These are phyloP conservation scores for Diplocarpon mali DNA, from an alignment of 2,329 filamentous ascomycete genomes.

Conservation along the genomic window DNA sequence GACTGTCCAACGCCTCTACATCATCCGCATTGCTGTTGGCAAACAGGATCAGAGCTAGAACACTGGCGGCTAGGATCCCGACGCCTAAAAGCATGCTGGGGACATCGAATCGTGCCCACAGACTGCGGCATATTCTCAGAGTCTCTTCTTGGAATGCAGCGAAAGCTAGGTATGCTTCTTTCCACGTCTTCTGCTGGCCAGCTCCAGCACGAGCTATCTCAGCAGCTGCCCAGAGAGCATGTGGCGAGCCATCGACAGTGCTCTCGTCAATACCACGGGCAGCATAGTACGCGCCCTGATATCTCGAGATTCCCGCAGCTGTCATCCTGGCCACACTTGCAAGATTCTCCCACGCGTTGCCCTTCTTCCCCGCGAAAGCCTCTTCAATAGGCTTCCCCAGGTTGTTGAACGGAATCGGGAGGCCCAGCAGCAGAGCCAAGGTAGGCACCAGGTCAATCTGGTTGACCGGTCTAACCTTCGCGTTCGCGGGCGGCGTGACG, in stretches of 20 bases:
- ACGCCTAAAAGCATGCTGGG: conserved; percentile 77
- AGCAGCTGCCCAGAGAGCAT: conserved; percentile 48
- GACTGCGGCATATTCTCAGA: conserved; percentile 63
- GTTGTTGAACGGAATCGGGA: conserved; percentile 95
- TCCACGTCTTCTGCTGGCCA: conserved; percentile 31
- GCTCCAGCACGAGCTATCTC: conserved; percentile 18
- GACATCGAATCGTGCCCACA: conserved; percentile 91
- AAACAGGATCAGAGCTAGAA: conserved; percentile 63
- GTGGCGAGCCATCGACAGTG: conserved; percentile 40
- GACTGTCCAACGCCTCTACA: conserved; percentile 41
- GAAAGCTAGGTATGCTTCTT: conserved; percentile 46
- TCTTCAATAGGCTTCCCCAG: conserved; percentile 88
- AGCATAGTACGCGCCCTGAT: conserved; percentile 72
- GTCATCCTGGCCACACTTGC: conserved; percentile 66
- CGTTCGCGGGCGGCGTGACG: conserved; percentile 50
- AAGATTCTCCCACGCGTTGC: conserved; percentile 65
- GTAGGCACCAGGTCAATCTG: conserved; percentile 97
- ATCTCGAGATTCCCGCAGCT: conserved; percentile 77
- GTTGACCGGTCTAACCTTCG: conserved; percentile 63
- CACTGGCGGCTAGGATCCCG: conserved; percentile 52
- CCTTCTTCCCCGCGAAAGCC: conserved; percentile 65
- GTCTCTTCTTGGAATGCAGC: conserved; percentile 67
- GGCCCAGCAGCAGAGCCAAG: conserved; percentile 71
- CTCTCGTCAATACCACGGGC: conserved; percentile 58
- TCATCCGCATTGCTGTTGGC: conserved; percentile 48